Conservation (phyloP, 305 asterid genomes). For the Solanum hybrid region DNA sequence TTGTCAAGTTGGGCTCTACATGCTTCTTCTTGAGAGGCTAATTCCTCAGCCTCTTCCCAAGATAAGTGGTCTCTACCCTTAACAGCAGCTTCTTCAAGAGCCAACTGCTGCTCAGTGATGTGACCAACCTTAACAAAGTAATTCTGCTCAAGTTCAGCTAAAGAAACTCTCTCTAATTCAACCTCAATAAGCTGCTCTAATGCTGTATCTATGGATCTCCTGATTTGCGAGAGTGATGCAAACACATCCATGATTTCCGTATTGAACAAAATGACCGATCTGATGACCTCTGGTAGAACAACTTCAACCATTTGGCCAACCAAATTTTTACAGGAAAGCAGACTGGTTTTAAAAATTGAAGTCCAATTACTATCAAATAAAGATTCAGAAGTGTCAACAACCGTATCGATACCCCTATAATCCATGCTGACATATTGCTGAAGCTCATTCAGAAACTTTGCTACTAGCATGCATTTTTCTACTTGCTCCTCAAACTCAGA, state of each 20-base stretch:
- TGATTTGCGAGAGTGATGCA: constrained; percentile 81
- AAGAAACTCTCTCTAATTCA: constrained; percentile 75
- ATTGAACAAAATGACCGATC: constrained; percentile 57
- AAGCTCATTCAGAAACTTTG: constrained; percentile 60
- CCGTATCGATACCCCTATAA: constrained; percentile 28
- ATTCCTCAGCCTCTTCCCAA: constrained; percentile 99
- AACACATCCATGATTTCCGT: constrained; percentile 82
- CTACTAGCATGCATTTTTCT: constrained; percentile 73
- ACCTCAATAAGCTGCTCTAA: constrained; percentile 88
- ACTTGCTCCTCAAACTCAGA: constrained; percentile 71
- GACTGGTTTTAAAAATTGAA: constrained; percentile 51
- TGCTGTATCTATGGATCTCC: constrained; percentile 79
- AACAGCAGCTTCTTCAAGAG: constrained; percentile 91
- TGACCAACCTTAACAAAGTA: constrained; percentile 85
- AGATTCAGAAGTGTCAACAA: constrained; percentile 22
- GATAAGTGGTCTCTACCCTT: constrained; percentile 93
- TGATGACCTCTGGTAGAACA: constrained; percentile 67
- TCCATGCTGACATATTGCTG: constrained; percentile 41
- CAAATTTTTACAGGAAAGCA: constrained; percentile 52
- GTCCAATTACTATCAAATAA: constrained; percentile 49
- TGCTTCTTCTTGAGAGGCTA: constrained; percentile 98
- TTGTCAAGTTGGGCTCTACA: constrained; percentile 88
- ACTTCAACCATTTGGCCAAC: constrained; percentile 54
- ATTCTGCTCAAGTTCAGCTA: constrained; percentile 80
- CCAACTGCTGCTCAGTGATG: constrained; percentile 89